phyloP scores from a whole-genome alignment of 768 basidiomycete genomes.

The Ramaria rubella region DNA sequence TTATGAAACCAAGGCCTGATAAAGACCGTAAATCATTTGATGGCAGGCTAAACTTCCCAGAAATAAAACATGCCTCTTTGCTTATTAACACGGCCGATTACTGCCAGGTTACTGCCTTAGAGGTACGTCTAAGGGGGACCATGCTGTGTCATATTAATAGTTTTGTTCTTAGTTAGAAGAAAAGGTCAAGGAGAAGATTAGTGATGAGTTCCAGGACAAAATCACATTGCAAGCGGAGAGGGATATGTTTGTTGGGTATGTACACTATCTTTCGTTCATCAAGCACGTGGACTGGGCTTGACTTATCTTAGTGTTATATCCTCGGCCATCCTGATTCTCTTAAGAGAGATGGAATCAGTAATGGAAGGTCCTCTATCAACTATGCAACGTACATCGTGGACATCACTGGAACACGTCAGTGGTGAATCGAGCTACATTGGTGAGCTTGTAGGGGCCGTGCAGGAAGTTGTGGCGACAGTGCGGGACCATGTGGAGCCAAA shows the following conservation, averaged over 20 bases:
- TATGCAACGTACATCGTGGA: constrained; percentile 77
- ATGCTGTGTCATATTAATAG: neutral
- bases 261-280: constrained; percentile 7
- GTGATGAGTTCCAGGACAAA: constrained; percentile 67
- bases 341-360: constrained; percentile 80
- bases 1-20: too few species aligned
- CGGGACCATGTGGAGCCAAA: constrained; percentile 86
- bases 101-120: constrained; percentile 84
- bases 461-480: constrained; percentile 69
- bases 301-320: constrained; percentile 63
- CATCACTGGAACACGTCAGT: constrained; percentile 71
- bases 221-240: constrained; percentile 79
- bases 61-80: constrained; percentile 79
- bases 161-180: constrained; percentile 68
- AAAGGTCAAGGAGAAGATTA: constrained; percentile 77
- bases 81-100: constrained; percentile 97
- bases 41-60: constrained; percentile 63
- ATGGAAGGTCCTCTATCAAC: constrained; percentile 74
- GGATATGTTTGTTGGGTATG: constrained; percentile 83
- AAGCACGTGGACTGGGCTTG: constrained; percentile 2
- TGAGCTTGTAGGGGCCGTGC: constrained; percentile 68
- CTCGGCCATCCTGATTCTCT: constrained; percentile 66
- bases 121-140: constrained; percentile 42
- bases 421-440: constrained; percentile 77
- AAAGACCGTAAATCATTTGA: constrained; percentile 66